These are phyloP conservation scores for Agarophyton chilense DNA, from an alignment of 23 red algal genomes.

Conservation along the genomic window DNA sequence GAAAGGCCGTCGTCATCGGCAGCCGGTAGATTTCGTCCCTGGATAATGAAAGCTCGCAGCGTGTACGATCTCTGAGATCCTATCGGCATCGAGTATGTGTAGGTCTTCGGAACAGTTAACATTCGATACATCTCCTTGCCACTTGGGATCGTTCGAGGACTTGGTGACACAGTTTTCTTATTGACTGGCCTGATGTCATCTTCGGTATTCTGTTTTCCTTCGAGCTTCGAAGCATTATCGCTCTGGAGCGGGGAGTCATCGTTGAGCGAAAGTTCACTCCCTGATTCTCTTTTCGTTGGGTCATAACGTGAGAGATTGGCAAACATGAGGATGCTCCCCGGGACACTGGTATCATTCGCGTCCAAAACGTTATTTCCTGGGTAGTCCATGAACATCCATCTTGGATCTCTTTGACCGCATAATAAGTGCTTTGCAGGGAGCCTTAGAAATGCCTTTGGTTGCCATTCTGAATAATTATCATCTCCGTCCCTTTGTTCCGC, in stretches of 20 bases:
- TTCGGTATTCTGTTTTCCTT: not conserved
- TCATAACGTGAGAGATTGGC: slow-evolving; percentile 59
- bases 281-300: slow-evolving; percentile 29
- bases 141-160: not conserved
- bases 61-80: slow-evolving; percentile 66
- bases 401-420: slow-evolving; percentile 57
- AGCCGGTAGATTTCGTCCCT: slow-evolving; percentile 77
- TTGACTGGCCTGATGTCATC: slow-evolving; percentile 26
- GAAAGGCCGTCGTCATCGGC: slow-evolving; percentile 87
- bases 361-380: slow-evolving; percentile 69
- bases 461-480: slow-evolving; percentile 45
- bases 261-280: not conserved
- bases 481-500: slow-evolving; percentile 7
- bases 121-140: not conserved
- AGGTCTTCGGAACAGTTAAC: slow-evolving; percentile 38
- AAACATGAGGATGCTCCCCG: slow-evolving; percentile 66
- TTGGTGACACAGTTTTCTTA: not conserved
- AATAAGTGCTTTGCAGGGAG: slow-evolving; percentile 77
- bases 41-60: slow-evolving; percentile 68
- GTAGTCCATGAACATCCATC: slow-evolving; percentile 94
- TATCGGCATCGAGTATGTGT: slow-evolving; percentile 62
- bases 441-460: slow-evolving; percentile 64
- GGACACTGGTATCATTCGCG: slow-evolving; percentile 68
- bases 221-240: not conserved
- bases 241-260: not conserved